Conservation (phyloP, 2,329 filamentous ascomycete species). For the Polychaeton citri region DNA sequence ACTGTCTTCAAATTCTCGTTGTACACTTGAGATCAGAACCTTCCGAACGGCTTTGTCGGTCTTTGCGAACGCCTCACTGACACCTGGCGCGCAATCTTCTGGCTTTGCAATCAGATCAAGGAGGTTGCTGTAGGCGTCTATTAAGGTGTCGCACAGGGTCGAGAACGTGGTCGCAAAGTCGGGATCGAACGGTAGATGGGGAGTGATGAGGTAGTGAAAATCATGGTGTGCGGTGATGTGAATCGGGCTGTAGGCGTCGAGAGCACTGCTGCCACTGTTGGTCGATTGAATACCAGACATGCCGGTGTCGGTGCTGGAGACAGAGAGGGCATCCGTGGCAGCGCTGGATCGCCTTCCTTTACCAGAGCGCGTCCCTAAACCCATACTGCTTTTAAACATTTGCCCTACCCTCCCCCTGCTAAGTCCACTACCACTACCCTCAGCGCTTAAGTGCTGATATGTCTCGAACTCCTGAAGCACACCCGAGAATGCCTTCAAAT, state of each 20-base stretch:
- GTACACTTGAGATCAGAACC: slow-evolving; percentile 71
- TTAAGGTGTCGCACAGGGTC: slow-evolving; percentile 86
- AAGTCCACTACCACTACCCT: slow-evolving; percentile 52
- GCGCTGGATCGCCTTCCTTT: slow-evolving; percentile 40
- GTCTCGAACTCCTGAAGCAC: slow-evolving; percentile 86
- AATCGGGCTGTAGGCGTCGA: slow-evolving; percentile 12
- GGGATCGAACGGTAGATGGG: slow-evolving; percentile 83
- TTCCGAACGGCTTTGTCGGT: slow-evolving; percentile 77
- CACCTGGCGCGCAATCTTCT: slow-evolving; percentile 19
- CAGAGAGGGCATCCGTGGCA: slow-evolving; percentile 40
- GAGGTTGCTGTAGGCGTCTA: slow-evolving; percentile 78
- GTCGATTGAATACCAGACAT: neutral
- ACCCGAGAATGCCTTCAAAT: slow-evolving; percentile 72
- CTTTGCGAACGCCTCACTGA: slow-evolving; percentile 82
- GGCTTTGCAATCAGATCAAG: slow-evolving; percentile 63
- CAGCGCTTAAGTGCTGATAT: slow-evolving; percentile 72
- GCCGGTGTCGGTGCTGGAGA: slow-evolving; percentile 13
- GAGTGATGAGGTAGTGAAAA: slow-evolving; percentile 81
- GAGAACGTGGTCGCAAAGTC: slow-evolving; percentile 96
- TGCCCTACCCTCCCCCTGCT: slow-evolving; percentile 57
- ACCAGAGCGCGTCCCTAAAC: slow-evolving; percentile 20
- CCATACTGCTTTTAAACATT: slow-evolving; percentile 37
- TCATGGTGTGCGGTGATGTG: slow-evolving; percentile 71
- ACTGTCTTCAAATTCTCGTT: slow-evolving; percentile 86
- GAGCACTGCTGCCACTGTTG: slow-evolving; percentile 8